Conservation (phyloP, 2,329 filamentous ascomycete genomes). For the Calonectria ilicicola region DNA sequence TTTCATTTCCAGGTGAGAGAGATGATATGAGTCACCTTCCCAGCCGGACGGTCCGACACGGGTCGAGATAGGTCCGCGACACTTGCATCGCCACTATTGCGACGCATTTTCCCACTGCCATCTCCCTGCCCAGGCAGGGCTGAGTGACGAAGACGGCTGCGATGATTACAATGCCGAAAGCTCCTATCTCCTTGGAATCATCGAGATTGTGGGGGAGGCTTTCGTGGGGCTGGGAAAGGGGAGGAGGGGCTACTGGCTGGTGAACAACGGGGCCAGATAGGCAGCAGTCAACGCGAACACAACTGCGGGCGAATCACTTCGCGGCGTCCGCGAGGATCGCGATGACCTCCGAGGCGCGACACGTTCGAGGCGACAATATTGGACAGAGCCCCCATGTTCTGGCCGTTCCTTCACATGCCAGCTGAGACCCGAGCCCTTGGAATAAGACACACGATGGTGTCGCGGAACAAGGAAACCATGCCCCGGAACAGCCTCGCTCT, state of each 20-base stretch:
- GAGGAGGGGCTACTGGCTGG: background rate
- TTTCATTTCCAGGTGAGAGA: conserved; percentile 11
- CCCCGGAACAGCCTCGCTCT: conserved; percentile 21
- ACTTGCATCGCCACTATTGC: conserved; percentile 18
- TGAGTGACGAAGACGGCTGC: conserved; percentile 7
- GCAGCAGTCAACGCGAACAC: conserved; percentile 31
- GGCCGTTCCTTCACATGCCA: conserved; percentile 20
- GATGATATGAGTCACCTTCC: conserved; percentile 16
- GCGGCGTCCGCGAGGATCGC: background rate
- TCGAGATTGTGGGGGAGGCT: background rate
- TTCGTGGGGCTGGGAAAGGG: conserved; percentile 10
- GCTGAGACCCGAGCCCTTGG: conserved; percentile 21
- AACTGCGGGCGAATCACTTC: conserved; percentile 10
- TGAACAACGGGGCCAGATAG: conserved; percentile 25
- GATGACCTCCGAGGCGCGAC: background rate
- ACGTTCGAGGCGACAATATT: conserved; percentile 6
- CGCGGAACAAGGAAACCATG: conserved; percentile 9
- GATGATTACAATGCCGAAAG: background rate
- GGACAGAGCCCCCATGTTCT: conserved; percentile 2
- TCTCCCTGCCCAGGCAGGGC: background rate
- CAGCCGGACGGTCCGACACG: background rate
- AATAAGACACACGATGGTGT: background rate
- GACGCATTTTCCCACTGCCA: background rate
- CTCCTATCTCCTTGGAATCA: background rate
- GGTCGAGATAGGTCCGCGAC: conserved; percentile 8